Conservation (phyloP, 768 basidiomycete genomes). For the Pleurotus cornucopiae region DNA sequence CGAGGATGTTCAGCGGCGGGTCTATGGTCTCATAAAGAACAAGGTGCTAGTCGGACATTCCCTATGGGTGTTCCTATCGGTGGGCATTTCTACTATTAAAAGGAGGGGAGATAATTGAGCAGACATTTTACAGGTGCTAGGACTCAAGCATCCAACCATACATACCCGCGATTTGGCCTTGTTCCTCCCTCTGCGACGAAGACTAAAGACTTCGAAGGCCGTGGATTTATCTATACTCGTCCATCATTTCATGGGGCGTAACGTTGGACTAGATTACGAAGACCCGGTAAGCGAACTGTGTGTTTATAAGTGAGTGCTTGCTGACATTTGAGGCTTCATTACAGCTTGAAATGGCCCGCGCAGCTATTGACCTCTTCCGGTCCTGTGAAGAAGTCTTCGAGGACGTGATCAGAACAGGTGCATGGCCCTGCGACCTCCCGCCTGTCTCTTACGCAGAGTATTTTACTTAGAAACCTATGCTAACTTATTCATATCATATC, state of each 20-base stretch:
- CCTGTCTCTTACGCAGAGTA: slow-evolving; percentile 28
- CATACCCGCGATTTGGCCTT: slow-evolving; percentile 53
- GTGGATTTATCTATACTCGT: slow-evolving; percentile 39
- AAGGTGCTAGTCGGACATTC: slow-evolving; percentile 56
- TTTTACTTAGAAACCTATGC: slow-evolving; percentile 20
- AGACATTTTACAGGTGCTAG: slow-evolving; percentile 35
- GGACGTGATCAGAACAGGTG: slow-evolving; percentile 32
- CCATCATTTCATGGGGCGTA: slow-evolving; percentile 39
- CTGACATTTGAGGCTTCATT: not conserved
- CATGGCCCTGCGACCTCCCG: slow-evolving; percentile 50
- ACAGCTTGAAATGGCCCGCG: slow-evolving; percentile 47
- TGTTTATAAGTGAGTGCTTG: slow-evolving; percentile 9
- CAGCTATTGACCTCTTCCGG: slow-evolving; percentile 49
- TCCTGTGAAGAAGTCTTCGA: slow-evolving; percentile 49
- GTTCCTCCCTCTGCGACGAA: slow-evolving; percentile 45
- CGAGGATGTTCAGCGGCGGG: slow-evolving; percentile 39
- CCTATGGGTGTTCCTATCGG: slow-evolving; percentile 51
- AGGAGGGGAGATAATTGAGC: too few relatives aligned
- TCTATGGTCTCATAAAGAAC: slow-evolving; percentile 35
- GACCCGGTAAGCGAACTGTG: slow-evolving; percentile 38
- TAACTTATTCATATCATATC: not conserved
- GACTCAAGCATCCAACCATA: slow-evolving; percentile 45
- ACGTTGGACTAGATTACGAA: slow-evolving; percentile 37
- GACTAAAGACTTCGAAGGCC: slow-evolving; percentile 29
- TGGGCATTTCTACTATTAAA: slow-evolving; percentile 22